Conservation (phyloP, 2,329 filamentous ascomycete genomes). For the Fusarium hainanense region DNA sequence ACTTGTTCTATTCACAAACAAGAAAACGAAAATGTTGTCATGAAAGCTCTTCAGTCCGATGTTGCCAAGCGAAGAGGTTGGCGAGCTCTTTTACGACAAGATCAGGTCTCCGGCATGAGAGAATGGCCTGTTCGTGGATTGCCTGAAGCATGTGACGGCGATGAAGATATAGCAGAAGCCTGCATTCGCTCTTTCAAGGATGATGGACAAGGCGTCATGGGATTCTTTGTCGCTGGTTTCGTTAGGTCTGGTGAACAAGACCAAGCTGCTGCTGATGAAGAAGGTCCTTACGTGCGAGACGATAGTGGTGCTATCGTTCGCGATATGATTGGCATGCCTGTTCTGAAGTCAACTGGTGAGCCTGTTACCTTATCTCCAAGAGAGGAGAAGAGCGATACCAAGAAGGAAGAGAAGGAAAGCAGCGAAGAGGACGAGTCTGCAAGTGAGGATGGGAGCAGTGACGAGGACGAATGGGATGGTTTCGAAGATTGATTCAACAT, state of each 20-base stretch:
- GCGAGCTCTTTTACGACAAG: slow-evolving; percentile 76
- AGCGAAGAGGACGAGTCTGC: slow-evolving; percentile 21
- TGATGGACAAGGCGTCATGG: slow-evolving; percentile 87
- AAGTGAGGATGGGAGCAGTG: slow-evolving; percentile 14
- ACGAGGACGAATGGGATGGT: slow-evolving; percentile 44
- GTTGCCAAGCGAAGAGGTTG: slow-evolving; percentile 77
- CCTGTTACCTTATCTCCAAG: slow-evolving; percentile 43
- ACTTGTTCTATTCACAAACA: slow-evolving; percentile 89
- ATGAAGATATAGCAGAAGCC: slow-evolving; percentile 71
- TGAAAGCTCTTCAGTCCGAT: slow-evolving; percentile 74
- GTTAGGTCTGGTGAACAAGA: slow-evolving; percentile 54
- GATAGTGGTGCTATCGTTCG: slow-evolving; percentile 64
- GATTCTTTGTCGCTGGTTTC: slow-evolving; percentile 95
- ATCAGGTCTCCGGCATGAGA: slow-evolving; percentile 81
- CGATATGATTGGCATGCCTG: slow-evolving; percentile 54
- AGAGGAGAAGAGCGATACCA: slow-evolving; percentile 37
- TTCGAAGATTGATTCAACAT: slow-evolving; percentile 39
- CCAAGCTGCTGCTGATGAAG: slow-evolving; percentile 30
- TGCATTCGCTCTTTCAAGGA: slow-evolving; percentile 86
- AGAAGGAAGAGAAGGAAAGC: slow-evolving; percentile 29
- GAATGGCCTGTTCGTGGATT: slow-evolving; percentile 78
- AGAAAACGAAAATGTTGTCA: slow-evolving; percentile 90
- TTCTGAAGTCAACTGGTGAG: slow-evolving; percentile 52
- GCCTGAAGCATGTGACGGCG: slow-evolving; percentile 59
- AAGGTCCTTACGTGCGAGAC: slow-evolving; percentile 66